These are phyloP conservation scores for Setaria italica DNA, from an alignment of 202 grass and related monocot species.

Conservation along the genomic window DNA sequence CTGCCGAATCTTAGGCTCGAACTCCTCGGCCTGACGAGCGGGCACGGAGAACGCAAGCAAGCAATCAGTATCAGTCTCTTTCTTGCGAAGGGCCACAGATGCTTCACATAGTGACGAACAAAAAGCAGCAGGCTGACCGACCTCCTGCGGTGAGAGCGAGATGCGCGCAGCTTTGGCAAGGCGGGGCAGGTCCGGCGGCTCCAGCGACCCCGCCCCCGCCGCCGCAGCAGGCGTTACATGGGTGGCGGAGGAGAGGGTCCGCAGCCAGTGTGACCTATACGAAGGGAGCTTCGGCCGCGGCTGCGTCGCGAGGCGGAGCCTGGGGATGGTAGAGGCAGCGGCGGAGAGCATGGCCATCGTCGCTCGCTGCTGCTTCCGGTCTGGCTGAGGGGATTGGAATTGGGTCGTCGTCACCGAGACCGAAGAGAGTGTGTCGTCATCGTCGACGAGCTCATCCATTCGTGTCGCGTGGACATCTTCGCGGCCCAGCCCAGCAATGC, in stretches of 20 bases:
- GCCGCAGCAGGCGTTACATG: neutral
- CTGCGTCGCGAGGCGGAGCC: constrained; percentile 34
- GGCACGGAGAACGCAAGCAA: constrained; percentile 27
- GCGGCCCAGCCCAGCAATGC: neutral
- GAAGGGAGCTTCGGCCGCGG: neutral
- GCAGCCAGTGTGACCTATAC: neutral
- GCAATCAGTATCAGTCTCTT: neutral
- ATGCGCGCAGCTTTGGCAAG: constrained; percentile 77
- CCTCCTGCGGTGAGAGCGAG: constrained; percentile 74
- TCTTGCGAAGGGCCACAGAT: neutral
- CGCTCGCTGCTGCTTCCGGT: neutral
- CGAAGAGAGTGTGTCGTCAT: too few relatives aligned
- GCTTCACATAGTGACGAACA: neutral
- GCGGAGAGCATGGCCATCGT: constrained; percentile 45
- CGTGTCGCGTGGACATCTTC: neutral
- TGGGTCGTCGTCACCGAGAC: neutral
- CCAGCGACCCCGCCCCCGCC: constrained; percentile 48
- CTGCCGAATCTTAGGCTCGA: constrained; percentile 86
- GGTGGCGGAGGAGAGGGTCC: constrained; percentile 36
- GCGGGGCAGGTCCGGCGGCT: constrained; percentile 68
- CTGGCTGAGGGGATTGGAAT: neutral
- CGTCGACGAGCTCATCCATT: too few relatives aligned
- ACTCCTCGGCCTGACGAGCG: constrained; percentile 62
- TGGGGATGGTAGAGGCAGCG: constrained; percentile 45
- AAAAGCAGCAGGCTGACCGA: neutral